These are phyloP conservation scores for Diplodia seriata DNA, from an alignment of 2,329 filamentous ascomycete genomes.

Conservation along the genomic window DNA sequence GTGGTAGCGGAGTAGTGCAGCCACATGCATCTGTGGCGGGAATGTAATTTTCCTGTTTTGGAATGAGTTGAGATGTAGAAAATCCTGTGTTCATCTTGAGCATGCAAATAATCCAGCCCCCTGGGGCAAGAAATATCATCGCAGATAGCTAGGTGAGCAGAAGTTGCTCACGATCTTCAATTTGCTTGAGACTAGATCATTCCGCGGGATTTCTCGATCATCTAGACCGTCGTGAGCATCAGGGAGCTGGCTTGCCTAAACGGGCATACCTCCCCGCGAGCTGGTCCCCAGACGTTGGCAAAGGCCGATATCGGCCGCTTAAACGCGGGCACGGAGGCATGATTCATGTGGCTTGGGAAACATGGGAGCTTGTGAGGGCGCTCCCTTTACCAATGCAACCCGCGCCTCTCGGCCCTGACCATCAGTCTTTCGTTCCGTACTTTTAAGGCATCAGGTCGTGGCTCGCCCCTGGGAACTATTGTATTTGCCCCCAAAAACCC, in stretches of 20 bases:
- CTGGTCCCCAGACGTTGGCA: background rate
- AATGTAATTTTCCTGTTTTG: background rate
- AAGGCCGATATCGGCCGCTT: constrained; percentile 29
- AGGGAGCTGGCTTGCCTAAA: background rate
- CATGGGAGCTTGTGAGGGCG: constrained; percentile 9
- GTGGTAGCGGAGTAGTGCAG: background rate
- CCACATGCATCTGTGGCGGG: background rate
- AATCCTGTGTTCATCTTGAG: background rate
- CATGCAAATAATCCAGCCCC: background rate
- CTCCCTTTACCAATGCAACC: constrained; percentile 21
- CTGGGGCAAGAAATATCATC: background rate
- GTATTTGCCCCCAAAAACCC: background rate
- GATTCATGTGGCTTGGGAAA: constrained; percentile 16
- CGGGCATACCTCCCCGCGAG: constrained; percentile 1
- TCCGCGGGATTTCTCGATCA: background rate
- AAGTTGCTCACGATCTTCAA: background rate
- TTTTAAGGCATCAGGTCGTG: constrained; percentile 1
- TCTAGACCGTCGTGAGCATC: constrained; percentile 1
- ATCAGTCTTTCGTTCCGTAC: background rate
- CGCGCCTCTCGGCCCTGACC: constrained; percentile 9
- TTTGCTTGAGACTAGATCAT: background rate
- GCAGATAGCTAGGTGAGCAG: background rate
- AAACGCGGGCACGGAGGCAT: constrained; percentile 14
- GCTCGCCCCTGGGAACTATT: background rate
- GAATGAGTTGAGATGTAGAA: background rate